phyloP scores from a whole-genome alignment of 768 basidiomycete species.

The Suillus paluster region DNA sequence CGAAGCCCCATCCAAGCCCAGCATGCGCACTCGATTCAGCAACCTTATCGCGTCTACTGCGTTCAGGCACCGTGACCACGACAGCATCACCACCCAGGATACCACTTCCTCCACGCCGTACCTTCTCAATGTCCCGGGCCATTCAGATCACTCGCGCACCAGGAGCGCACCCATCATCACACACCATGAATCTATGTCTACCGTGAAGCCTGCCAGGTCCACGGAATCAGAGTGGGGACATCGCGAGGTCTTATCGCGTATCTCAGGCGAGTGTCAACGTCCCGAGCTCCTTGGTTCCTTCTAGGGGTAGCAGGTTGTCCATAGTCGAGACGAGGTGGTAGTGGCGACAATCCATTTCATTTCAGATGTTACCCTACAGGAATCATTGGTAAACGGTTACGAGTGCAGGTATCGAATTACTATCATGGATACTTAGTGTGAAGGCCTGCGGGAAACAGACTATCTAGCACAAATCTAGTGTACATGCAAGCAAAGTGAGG shows the following conservation, averaged over 20 bases:
- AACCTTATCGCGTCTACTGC: constrained; percentile 1
- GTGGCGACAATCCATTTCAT: neutral
- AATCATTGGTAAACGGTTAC: neutral
- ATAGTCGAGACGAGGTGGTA: neutral
- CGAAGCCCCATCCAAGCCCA: constrained; percentile 3
- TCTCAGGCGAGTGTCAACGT: neutral
- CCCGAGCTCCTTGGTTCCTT: neutral
- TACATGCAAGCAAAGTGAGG: too few species aligned
- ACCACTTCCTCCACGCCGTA: neutral
- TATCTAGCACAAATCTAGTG: too few species aligned
- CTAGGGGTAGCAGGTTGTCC: neutral
- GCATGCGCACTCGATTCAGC: constrained; percentile 5
- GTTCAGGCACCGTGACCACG: constrained; percentile 9
- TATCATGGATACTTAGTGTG: neutral
- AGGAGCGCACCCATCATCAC: neutral
- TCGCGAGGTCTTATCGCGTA: neutral
- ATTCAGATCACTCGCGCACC: constrained; percentile 6
- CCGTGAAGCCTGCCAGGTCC: neutral
- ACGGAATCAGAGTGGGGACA: neutral
- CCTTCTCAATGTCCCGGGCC: neutral
- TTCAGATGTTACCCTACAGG: neutral
- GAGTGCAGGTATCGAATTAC: constrained; percentile 3
- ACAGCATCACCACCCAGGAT: constrained; percentile 12
- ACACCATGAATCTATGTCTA: too few species aligned
- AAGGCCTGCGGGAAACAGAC: neutral